Conservation (phyloP, 331 rosid genomes). For the Rhamnella rubrinervis region DNA sequence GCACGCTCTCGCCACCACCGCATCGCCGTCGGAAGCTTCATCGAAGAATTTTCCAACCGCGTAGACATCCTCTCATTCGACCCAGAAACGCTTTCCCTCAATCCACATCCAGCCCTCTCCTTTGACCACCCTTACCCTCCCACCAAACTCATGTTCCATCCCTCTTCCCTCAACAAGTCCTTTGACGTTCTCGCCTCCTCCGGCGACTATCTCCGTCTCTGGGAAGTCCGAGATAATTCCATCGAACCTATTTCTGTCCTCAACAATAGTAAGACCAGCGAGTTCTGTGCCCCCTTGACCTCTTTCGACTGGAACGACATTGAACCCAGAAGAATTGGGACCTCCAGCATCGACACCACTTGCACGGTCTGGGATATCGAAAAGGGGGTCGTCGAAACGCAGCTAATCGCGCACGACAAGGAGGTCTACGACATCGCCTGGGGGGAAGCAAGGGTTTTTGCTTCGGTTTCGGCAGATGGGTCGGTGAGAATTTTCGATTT, state of each 20-base stretch:
- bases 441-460: constrained; percentile 92
- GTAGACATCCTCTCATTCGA: constrained; percentile 79
- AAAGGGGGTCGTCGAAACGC: constrained; percentile 79
- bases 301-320: constrained; percentile 96
- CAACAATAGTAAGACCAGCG: constrained; percentile 84
- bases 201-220: constrained; percentile 97
- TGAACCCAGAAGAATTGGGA: constrained; percentile 78
- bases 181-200: constrained; percentile 83
- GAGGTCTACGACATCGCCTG: constrained; percentile 95
- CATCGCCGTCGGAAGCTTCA: constrained; percentile 85
- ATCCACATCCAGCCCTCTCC: constrained; percentile 63
- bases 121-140: constrained; percentile 98
- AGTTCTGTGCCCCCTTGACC: constrained; percentile 87
- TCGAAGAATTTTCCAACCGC: constrained; percentile 79
- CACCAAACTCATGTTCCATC: constrained; percentile 96
- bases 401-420: constrained; percentile 97
- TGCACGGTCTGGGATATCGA: constrained; percentile 96
- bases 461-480: constrained; percentile 96
- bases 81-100: constrained; percentile 55
- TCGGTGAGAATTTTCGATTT: constrained; percentile 85
- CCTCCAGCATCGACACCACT: constrained; percentile 94
- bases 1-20: constrained; percentile 31
- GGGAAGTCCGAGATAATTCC: constrained; percentile 71
- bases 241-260: constrained; percentile 67
- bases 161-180: constrained; percentile 38